These are phyloP conservation scores for Bonia amplexicaulis DNA, from an alignment of 176 grass and related monocot species.

Conservation along the genomic window DNA sequence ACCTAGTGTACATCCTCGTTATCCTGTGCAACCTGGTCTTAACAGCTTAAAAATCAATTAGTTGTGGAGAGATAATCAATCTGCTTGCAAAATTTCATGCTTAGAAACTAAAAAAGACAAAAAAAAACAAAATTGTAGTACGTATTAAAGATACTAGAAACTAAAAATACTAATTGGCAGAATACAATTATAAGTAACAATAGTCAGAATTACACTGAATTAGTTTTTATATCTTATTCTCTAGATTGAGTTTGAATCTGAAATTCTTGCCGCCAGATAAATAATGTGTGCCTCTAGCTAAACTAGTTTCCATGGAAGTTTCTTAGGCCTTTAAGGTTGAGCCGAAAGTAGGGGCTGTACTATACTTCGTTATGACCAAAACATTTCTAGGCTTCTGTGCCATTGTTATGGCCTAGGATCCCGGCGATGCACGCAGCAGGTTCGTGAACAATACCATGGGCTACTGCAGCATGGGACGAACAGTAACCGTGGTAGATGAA, in stretches of 20 bases:
- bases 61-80: background rate
- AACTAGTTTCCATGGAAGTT: background rate
- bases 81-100: background rate
- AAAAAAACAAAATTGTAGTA: background rate
- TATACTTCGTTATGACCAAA: conserved; percentile 4
- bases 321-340: background rate
- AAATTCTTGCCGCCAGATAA: background rate
- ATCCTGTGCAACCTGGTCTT: background rate
- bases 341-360: background rate
- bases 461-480: no score
- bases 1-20: background rate
- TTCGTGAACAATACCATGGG: no score
- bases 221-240: background rate
- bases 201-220: background rate
- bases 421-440: no score
- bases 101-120: background rate
- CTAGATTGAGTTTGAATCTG: background rate
- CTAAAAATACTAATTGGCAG: background rate
- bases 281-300: background rate
- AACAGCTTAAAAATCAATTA: background rate
- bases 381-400: background rate
- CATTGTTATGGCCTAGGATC: no score
- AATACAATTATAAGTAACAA: background rate
- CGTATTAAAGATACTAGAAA: background rate
- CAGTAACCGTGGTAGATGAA: no score